phyloP scores from a whole-genome alignment of 2,329 filamentous ascomycete genomes.

The Beauveria bassiana region DNA sequence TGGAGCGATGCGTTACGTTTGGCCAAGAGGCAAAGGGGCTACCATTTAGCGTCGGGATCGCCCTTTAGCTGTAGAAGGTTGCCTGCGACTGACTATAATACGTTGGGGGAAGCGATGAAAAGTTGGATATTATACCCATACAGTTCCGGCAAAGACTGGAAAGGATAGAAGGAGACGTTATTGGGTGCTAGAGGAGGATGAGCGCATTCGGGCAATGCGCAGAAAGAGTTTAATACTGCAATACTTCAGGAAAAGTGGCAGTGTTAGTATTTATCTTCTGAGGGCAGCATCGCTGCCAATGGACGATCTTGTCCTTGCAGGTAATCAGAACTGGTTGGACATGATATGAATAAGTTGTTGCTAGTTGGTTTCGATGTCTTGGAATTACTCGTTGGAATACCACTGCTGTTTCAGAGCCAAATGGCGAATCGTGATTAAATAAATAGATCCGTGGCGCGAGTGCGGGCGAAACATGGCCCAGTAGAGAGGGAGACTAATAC shows the following conservation, averaged over 20 bases:
- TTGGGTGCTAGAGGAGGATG: background rate
- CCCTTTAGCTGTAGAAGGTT: slow-evolving; percentile 17
- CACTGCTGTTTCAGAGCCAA: background rate
- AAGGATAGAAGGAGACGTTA: background rate
- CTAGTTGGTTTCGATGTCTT: background rate
- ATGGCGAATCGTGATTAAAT: background rate
- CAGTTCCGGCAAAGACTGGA: background rate
- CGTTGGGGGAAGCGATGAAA: background rate
- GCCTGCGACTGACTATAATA: background rate
- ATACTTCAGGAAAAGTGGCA: background rate
- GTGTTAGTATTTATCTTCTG: background rate
- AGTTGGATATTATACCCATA: slow-evolving; percentile 6
- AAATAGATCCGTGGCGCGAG: background rate
- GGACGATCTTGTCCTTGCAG: background rate
- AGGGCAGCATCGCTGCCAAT: background rate
- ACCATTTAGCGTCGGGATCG: slow-evolving; percentile 19
- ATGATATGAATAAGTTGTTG: slow-evolving; percentile 10
- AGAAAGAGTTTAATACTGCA: background rate
- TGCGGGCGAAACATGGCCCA: background rate
- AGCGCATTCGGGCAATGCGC: slow-evolving; percentile 6
- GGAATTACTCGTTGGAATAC: slow-evolving; percentile 9
- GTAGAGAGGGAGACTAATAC: background rate
- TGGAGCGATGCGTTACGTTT: slow-evolving; percentile 26
- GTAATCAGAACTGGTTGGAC: slow-evolving; percentile 8
- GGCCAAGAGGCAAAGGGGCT: slow-evolving; percentile 18